A percentile compares a stretch with the other conserved stretches of the same genome.
Conservation (phyloP, 2,329 filamentous ascomycete species). For the Xylariaceae sp. region DNA sequence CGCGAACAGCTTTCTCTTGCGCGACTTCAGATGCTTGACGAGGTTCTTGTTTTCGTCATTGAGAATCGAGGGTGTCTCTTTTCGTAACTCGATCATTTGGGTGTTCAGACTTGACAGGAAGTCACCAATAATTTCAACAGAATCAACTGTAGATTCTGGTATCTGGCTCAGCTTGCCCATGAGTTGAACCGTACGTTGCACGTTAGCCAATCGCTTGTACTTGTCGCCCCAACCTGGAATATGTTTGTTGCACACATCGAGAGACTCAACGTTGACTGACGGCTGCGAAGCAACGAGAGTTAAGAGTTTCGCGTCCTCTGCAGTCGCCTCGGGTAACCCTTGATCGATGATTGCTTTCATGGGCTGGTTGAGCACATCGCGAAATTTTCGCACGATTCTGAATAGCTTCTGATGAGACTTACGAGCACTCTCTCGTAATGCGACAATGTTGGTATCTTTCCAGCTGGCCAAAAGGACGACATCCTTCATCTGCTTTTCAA, state of each 20-base stretch:
- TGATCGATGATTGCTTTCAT: constrained; percentile 59
- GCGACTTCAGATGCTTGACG: constrained; percentile 83
- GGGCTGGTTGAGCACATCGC: constrained; percentile 69
- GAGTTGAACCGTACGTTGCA: constrained; percentile 62
- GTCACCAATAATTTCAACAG: constrained; percentile 54
- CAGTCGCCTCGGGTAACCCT: constrained; percentile 51
- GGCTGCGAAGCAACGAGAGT: constrained; percentile 24
- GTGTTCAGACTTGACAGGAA: constrained; percentile 66
- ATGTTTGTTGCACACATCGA: constrained; percentile 31
- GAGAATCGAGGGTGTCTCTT: constrained; percentile 73
- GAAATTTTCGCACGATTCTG: constrained; percentile 85
- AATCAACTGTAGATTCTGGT: constrained; percentile 48
- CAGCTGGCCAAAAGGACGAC: constrained; percentile 91
- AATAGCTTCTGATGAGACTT: constrained; percentile 90
- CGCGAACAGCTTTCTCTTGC: constrained; percentile 85
- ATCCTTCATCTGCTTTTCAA: constrained; percentile 93
- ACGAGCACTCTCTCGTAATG: constrained; percentile 80
- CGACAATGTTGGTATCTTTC: constrained; percentile 95
- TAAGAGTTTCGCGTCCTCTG: constrained; percentile 6
- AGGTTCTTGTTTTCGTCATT: constrained; percentile 80
- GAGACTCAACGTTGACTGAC: constrained; percentile 33
- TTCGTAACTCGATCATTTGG: constrained; percentile 68
- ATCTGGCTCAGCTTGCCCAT: constrained; percentile 62
- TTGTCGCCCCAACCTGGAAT: constrained; percentile 39
- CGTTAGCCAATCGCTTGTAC: constrained; percentile 65